phyloP scores from a whole-genome alignment of 148 eudicot genomes.

The Selenicereus undatus region DNA sequence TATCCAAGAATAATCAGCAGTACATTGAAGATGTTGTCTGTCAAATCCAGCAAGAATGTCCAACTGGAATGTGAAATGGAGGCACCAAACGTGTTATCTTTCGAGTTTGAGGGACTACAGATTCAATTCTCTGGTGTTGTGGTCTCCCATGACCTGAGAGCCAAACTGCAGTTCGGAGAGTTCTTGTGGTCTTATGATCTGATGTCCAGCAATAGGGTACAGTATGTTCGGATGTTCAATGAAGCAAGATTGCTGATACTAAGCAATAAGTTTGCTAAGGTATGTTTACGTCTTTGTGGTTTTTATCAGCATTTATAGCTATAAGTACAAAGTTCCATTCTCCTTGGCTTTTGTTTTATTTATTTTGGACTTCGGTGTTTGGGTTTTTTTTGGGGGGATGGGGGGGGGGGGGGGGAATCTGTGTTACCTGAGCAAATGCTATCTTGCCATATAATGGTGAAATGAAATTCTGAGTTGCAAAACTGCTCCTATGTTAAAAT shows the following conservation, averaged over 20 bases:
- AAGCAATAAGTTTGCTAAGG: background rate
- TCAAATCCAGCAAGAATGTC: background rate
- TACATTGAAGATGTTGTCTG: background rate
- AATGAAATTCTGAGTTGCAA: background rate
- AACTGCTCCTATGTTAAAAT: background rate
- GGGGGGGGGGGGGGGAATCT: background rate
- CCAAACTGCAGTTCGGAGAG: background rate
- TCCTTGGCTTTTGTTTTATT: no score
- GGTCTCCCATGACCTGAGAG: background rate
- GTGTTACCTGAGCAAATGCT: background rate
- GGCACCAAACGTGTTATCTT: slow-evolving; percentile 10
- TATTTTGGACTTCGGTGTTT: background rate
- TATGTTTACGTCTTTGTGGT: background rate
- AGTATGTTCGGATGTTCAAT: background rate
- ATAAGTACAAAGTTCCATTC: no score
- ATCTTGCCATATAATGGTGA: background rate
- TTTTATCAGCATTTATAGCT: no score
- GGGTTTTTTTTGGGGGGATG: background rate
- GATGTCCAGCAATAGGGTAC: background rate
- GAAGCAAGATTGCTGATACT: slow-evolving; percentile 3
- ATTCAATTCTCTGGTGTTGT: background rate
- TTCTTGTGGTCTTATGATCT: background rate
- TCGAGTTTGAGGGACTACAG: background rate
- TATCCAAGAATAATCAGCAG: background rate
- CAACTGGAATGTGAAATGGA: background rate